Base-by-base conservation (phyloP, 768 basidiomycete genomes). In the Vararia minispora region DNA sequence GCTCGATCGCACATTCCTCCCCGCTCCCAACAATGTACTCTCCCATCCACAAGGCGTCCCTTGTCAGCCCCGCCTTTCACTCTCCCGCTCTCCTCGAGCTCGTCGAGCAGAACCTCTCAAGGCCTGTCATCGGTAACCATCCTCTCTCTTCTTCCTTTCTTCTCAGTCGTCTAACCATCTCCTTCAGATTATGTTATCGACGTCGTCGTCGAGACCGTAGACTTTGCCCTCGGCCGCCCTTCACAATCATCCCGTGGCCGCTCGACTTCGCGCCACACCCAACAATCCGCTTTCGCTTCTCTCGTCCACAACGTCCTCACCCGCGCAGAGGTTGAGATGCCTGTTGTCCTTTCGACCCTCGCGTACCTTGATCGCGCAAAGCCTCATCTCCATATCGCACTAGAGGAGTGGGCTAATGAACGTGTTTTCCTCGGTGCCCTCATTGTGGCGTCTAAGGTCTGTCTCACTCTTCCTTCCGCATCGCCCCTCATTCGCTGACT, bases 401-500 rank as follows among this genome's bases (percentile, higher is more conserved):
- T 83, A 43, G 81, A 85, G 53, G 76, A 84, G 52, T 86, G 83
- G 83, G 89, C 88, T 11, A 68, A 84, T 34, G 87, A 91, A 59
- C 77, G 89, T 28, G 88, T 92, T 22, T 91, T 92, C 61, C 72
- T 92, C 29, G 89, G 89, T 35, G 78, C 87, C n/a, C 59, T 91
- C 46, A 90, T 92, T 58, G 66, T 74, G 33, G 88, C 89, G 6
- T 80, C 80, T 61, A 92, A 91, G 69, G 80, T 83, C 55, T 50
- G 51, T 51, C 20, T 26, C 37, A 4, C 33, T 37, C 47, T 54
- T 59, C 44, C 47, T 37, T 35, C 23, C 18, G 28, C 47, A 39
- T 47, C 39, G 20, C 39, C 18, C 18, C 23, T 40, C 33, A 37
- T 36, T 37, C 20, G 13, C 7, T 11, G 6, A 32, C 34, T 26